Conservation (phyloP, 2,329 filamentous ascomycete species). For the Chaetomiaceae sp. region DNA sequence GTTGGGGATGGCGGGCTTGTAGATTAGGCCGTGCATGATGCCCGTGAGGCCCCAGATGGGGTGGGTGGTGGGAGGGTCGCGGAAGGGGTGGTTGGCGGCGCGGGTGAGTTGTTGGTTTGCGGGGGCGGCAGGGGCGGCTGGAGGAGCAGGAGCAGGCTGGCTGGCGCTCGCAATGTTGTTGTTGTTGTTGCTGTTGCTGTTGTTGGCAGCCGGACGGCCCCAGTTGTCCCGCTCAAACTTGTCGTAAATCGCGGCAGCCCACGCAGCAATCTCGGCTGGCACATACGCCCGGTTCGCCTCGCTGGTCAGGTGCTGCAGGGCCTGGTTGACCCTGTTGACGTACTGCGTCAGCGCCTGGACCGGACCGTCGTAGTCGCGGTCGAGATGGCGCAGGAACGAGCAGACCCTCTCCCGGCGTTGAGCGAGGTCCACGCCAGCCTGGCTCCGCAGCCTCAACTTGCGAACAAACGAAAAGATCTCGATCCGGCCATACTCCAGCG, state of each 20-base stretch:
- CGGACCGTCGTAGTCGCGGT: not conserved
- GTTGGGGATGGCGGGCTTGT: not conserved
- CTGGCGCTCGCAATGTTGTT: not conserved
- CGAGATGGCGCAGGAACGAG: not conserved
- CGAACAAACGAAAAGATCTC: not conserved
- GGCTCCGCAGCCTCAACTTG: not conserved
- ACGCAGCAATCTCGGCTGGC: not conserved
- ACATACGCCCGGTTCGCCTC: not conserved
- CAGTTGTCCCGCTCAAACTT: not conserved
- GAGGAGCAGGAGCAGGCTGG: not conserved
- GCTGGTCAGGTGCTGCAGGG: not conserved
- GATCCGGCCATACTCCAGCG: not conserved
- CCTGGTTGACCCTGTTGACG: not conserved
- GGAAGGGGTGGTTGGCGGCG: not conserved
- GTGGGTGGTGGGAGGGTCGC: slow-evolving; percentile 23
- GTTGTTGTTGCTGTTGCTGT: not conserved
- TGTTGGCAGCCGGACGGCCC: not conserved
- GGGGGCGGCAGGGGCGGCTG: not conserved
- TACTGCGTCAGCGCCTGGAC: not conserved
- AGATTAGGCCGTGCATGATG: slow-evolving; percentile 30
- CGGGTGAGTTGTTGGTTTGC: not conserved
- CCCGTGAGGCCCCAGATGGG: slow-evolving; percentile 30
- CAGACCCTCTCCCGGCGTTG: not conserved
- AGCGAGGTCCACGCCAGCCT: too few species aligned
- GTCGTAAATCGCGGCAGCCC: not conserved